Evolutionary conservation across 371 early-diverging fungal species (phyloP).

Genomic region (Mortierella sp.): DNA sequence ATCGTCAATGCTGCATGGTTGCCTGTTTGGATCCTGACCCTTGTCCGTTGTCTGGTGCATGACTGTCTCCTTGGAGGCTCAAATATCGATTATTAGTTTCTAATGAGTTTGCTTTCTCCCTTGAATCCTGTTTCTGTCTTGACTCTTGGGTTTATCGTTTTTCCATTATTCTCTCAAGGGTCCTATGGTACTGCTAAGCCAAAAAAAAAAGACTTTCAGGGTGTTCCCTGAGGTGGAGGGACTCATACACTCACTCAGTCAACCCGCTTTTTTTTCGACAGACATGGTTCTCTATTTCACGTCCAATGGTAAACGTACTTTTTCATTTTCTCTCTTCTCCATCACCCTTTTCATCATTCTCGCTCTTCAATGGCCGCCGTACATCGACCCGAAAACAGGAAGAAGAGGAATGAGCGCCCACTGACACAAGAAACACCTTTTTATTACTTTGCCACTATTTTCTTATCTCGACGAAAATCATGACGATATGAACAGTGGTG

Average conservation of each 20-base stretch:
- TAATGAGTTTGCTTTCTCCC: too few species aligned
- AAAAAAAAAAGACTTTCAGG: neutral
- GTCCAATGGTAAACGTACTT: slow-evolving; percentile 61
- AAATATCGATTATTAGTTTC: neutral
- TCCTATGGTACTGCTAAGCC: neutral
- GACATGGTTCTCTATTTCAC: slow-evolving; percentile 70
- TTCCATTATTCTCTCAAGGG: neutral
- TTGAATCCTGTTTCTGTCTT: too few species aligned
- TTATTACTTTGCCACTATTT: neutral
- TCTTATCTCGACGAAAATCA: neutral
- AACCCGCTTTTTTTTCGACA: slow-evolving; percentile 12
- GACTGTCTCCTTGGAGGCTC: neutral
- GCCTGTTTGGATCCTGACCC: neutral
- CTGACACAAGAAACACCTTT: neutral
- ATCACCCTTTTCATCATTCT: neutral
- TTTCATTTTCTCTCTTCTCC: neutral
- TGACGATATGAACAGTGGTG: slow-evolving; percentile 61
- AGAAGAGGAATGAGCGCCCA: neutral
- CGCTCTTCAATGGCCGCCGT: neutral
- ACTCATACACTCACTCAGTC: too few species aligned
- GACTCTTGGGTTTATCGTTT: too few species aligned
- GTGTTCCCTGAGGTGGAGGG: too few species aligned
- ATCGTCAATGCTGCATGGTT: too few species aligned
- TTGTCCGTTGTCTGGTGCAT: neutral
- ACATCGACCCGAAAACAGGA: neutral